Percentiles rank a stretch among this genome's conserved stretches.
Conservation (phyloP, 306 rosid genomes). For the Lathyrus sativus region DNA sequence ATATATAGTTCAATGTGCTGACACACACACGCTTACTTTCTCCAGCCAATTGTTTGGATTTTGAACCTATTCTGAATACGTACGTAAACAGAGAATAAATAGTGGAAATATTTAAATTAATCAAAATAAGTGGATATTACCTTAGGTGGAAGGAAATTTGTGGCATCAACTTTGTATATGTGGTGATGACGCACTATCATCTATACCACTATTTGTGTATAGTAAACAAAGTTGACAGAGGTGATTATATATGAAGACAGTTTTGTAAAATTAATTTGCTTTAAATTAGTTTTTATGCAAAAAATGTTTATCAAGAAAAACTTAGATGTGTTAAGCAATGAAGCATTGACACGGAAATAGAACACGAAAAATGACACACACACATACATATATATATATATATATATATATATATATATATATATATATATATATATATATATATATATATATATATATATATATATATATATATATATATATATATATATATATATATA, state of each 20-base stretch:
- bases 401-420: too few species aligned
- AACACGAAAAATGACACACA: too few species aligned
- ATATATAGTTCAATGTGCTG: slow-evolving; percentile 5
- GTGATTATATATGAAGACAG: background rate
- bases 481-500: too few species aligned
- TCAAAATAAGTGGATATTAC: background rate
- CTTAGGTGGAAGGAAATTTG: slow-evolving; percentile 1
- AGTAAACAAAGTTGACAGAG: background rate
- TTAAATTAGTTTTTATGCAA: too few species aligned
- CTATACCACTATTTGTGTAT: background rate
- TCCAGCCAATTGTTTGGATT: background rate
- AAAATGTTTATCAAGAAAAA: too few species aligned
- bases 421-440: too few species aligned
- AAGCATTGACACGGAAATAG: too few species aligned
- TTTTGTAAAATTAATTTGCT: background rate
- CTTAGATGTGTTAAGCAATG: too few species aligned
- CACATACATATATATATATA: too few species aligned
- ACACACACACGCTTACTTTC: background rate
- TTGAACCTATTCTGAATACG: background rate
- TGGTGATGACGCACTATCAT: background rate
- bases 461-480: too few species aligned
- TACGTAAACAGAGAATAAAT: background rate
- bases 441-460: too few species aligned
- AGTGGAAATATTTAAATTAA: background rate
- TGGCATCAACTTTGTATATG: background rate